Evolutionary conservation across 129 eudicot species (phyloP).

Genomic region (Escallonia herrerae): DNA sequence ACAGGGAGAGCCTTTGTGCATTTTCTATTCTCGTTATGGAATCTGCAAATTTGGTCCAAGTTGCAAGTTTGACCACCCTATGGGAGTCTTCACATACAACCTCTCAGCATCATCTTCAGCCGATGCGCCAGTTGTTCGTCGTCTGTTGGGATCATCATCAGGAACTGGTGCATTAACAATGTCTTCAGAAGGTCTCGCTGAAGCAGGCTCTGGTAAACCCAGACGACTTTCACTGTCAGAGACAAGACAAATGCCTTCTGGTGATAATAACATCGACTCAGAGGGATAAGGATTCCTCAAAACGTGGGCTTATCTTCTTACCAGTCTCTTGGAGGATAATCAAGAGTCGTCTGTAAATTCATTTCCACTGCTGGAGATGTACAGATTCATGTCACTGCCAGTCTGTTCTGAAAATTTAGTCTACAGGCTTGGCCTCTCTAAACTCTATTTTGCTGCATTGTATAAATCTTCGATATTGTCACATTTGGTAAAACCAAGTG

Average conservation of each 20-base stretch:
- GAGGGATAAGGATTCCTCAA: constrained; percentile 40
- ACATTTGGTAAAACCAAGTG: constrained; percentile 40
- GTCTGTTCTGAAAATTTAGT: constrained; percentile 42
- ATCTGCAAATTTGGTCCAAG: constrained; percentile 98
- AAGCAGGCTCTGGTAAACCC: constrained; percentile 30
- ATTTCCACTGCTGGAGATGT: constrained; percentile 54
- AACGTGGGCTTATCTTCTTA: constrained; percentile 22
- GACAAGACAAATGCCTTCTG: constrained; percentile 56
- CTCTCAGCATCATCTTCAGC: constrained; percentile 44
- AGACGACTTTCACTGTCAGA: constrained; percentile 51
- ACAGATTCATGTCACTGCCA: constrained; percentile 41
- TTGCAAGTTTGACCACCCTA: constrained; percentile 98
- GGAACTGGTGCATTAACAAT: constrained; percentile 39
- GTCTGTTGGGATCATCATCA: constrained; percentile 57
- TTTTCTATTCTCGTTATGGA: constrained; percentile 88
- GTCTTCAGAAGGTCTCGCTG: constrained; percentile 46
- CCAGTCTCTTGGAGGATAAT: constrained; percentile 29
- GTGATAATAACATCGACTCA: constrained; percentile 46
- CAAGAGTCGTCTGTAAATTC: constrained; percentile 50
- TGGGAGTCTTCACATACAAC: constrained; percentile 62
- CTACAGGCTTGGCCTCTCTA: constrained; percentile 34
- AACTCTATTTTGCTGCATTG: constrained; percentile 40
- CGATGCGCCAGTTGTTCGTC: constrained; percentile 41
- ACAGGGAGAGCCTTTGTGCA: constrained; percentile 94
- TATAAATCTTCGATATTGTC: constrained; percentile 42